phyloP scores from a whole-genome alignment of 257 asterid genomes.

The Verbascum thapsus region DNA sequence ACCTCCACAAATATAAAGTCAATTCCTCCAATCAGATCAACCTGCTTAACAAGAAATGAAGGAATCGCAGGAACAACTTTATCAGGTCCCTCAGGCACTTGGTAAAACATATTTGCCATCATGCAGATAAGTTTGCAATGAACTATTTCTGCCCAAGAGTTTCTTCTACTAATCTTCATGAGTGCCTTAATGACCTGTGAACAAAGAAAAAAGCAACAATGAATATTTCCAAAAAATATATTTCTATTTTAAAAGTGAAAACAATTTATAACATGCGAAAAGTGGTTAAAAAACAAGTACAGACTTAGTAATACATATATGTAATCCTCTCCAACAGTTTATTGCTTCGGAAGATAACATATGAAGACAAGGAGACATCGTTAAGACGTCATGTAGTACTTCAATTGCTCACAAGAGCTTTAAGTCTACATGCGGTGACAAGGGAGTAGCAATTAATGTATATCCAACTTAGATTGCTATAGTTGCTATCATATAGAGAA shows the following conservation, averaged over 20 bases:
- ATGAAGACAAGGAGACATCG: neutral
- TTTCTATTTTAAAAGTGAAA: neutral
- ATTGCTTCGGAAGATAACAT: neutral
- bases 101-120: slow-evolving; percentile 92
- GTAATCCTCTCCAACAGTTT: neutral
- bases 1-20: slow-evolving; percentile 92
- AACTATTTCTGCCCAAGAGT: slow-evolving; percentile 96
- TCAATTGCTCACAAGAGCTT: slow-evolving; percentile 10
- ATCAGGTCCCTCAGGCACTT: slow-evolving; percentile 67
- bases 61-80: slow-evolving; percentile 68
- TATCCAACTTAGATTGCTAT: neutral
- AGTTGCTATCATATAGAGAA: slow-evolving; percentile 1
- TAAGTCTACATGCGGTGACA: neutral
- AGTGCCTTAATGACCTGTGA: slow-evolving; percentile 86
- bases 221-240: slow-evolving; percentile 5
- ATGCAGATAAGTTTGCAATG: slow-evolving; percentile 93
- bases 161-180: slow-evolving; percentile 74
- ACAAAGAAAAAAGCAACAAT: slow-evolving; percentile 22
- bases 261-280: slow-evolving; percentile 13
- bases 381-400: neutral
- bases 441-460: slow-evolving; percentile 5
- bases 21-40: slow-evolving; percentile 95
- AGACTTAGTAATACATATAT: neutral
- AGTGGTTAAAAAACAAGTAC: neutral
- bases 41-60: slow-evolving; percentile 74